Base-by-base conservation (phyloP, 2,329 filamentous ascomycete species). In the Nothopassalora personata region DNA sequence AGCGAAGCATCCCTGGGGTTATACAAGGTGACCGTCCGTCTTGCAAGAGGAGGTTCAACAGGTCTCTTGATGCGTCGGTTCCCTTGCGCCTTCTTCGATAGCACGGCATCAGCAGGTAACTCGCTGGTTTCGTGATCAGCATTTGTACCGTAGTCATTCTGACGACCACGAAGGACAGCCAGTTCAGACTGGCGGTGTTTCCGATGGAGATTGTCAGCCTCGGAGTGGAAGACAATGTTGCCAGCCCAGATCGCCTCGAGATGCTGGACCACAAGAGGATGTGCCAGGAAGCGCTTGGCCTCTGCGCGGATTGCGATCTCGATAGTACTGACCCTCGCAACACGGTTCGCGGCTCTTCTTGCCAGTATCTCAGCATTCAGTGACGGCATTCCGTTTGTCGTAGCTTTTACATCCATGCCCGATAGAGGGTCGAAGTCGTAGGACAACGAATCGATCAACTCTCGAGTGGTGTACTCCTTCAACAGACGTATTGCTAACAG, bases 241-340 rank as follows among this genome's bases (percentile, higher is more conserved):
- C 93, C 93, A 19, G 91, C 93, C 93, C 93, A 97, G 62, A 97
- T 96, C 48, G 91, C 92, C 74, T 97, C 91, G n/a, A 97, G 80
- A 71, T 97, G 92, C 73, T 95, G 91, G 8, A 97, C 88, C 0
- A 97, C 91, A 3, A 97, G 80, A 0, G 93, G 92, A 70, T 97
- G 92, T 8, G 93, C 89, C 5, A 97, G 80, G 67, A 97, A 96
- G 66, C 91, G 88, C 76, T 97, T 97, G 23, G 93, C 90, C 63
- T 92, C 92, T 19, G 92, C 91, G 66, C 91, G 86, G 68, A 97
- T 97, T 61, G 93, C 92, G 59, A 97, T 87, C 76, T 97, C 93
- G 33, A 97, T 83, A 7, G 92, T 92, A 8, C 92, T 97, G 15
- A 93, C 92, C 60, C 93, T 84, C 30, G 89, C 88, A 47, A 85